Evolutionary conservation across 495 filamentous ascomycete species (phyloP).

Genomic region (Neurospora pannonica): DNA sequence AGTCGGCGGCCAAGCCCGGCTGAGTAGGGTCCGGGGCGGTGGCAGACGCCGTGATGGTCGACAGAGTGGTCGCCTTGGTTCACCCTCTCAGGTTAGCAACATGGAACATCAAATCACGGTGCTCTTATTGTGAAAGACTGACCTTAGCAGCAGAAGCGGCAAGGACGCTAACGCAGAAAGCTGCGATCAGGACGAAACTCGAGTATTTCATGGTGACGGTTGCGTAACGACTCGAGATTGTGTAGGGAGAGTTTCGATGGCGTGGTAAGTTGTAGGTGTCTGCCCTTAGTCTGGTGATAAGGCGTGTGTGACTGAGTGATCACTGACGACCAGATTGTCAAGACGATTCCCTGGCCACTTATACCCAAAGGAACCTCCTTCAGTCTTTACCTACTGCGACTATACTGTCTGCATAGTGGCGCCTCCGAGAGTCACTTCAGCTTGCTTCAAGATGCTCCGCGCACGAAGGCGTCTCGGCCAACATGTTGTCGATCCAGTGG

Average conservation of each 20-base stretch:
- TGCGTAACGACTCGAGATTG: neutral
- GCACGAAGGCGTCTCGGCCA: neutral
- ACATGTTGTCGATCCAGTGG: neutral
- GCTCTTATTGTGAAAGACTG: neutral
- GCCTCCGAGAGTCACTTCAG: neutral
- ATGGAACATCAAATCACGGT: neutral
- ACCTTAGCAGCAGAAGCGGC: neutral
- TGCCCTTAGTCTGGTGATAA: neutral
- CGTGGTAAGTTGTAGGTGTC: neutral
- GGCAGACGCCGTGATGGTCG: neutral
- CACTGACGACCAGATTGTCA: neutral
- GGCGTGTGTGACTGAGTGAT: neutral
- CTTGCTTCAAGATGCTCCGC: neutral
- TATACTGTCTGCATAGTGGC: too few species aligned
- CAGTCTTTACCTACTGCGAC: neutral
- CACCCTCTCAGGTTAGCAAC: neutral
- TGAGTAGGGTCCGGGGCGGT: neutral
- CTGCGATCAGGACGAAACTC: neutral
- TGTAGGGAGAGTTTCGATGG: neutral
- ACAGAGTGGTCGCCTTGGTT: neutral
- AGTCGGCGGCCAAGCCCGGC: constrained; percentile 7
- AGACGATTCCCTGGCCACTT: neutral
- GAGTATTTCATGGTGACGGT: neutral
- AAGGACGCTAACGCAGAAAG: neutral
- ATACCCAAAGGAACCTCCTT: neutral